Base-by-base conservation (phyloP, 768 basidiomycete species). In the Trametes sanguinea region DNA sequence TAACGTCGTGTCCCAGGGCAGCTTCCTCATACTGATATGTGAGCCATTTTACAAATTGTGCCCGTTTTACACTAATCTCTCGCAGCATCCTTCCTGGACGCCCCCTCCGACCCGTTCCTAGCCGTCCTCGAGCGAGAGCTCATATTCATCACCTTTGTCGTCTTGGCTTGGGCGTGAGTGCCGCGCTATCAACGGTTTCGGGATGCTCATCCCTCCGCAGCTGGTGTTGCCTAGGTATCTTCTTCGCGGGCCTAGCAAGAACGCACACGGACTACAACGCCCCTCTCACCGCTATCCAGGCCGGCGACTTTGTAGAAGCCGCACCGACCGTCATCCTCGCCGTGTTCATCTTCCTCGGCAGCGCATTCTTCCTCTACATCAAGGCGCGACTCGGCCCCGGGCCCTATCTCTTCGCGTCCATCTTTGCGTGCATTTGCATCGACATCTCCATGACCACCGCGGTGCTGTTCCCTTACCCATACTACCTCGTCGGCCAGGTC, bases 71-170 rank as follows among this genome's bases (percentile, higher is more conserved):
- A 16, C 39, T 14, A 30, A 32, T 7, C 11, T 42, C 17, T 29
- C 14, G 13, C 55, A 89, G 89, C 83, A 3, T 75, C 85, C 0
- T 83, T 90, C 64, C 65, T 92, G 3, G 87, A 86, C 3, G 86
- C 90, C 1, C 88, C 90, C 0, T 76, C 69, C 22, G 88, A 88
- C 56, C 86, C 88, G 0, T 89, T 90, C 67, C 74, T 88, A n/a
- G 76, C 80, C 4, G 86, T 87, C 3, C 68, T 89, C 13, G 89
- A 90, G 68, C 84, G 87, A 1, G 88, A 90, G 67, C 46, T 82
- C 8, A 75, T 82, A 6, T 82, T 86, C 39, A 61, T 89, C 5
- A 17, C 77, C 0, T 83, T 85, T 48, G 80, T 80, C 0, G 64
- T 75, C 1, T 17, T 77, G 8, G 77, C 79, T 30, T 90, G 87